Evolutionary conservation across 257 asterid species (phyloP), one percentile per base, ranked within the genome.

Genomic region (Solanum sitiens): DNA sequence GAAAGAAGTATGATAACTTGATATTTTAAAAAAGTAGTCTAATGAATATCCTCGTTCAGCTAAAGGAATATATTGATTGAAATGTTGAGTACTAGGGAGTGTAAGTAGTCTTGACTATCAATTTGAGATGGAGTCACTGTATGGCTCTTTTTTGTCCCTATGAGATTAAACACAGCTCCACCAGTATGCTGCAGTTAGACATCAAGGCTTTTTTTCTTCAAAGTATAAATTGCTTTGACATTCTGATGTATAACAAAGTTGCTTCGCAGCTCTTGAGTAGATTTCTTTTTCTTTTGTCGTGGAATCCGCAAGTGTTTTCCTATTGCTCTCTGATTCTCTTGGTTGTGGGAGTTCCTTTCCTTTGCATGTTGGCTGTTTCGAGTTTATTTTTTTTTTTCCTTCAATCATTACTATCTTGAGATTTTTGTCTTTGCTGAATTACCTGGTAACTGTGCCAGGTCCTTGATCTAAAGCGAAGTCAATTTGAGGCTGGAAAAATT

Each of bases 401-500:
- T 65, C 61, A 85, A 68, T 67, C 79, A 27, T 42, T 85, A 39
- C 33, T 67, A 25, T 47, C 44, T 25, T 85, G 18, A 40, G 65
- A 42, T 85, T 67, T 85, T 42, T 30, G 30, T 86, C 83, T 65
- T 56, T 21, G 18, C 90, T 84, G 84, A 73, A 72, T 89, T 72
- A 39, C 70, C 72, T 90, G 88, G 68, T 76, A 25, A 65, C 42
- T 86, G 83, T 85, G 88, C 23, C 84, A 94, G 98, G 95, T 89
- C 77, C 93, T 92, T 87, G 94, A 93, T 90, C 83, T 92, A 56
- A 92, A 90, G 87, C 93, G 86, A 61, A 86, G 65, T 86, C 95
- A 92, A 86, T 91, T 83, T 86, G 95, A 92, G 87, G 90, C 89
- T 86, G 96, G 94, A 82, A 92, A 92, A 80, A 87, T 91, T 88